Conservation (phyloP, 2,329 filamentous ascomycete species). For the Apiospora malaysiana region DNA sequence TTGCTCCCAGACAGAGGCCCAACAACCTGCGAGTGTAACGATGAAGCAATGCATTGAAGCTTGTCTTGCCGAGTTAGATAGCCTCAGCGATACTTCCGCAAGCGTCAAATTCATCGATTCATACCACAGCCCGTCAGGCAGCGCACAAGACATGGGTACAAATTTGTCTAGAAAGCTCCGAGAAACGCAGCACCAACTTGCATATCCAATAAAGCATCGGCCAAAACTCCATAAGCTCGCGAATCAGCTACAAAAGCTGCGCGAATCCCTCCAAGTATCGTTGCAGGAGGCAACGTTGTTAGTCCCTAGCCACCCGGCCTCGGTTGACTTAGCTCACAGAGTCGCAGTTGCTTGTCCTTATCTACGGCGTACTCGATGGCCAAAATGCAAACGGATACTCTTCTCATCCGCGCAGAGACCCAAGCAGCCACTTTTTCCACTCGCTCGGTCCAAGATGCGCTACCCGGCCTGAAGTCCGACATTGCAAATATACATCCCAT, state of each 20-base stretch:
- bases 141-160: too few species aligned
- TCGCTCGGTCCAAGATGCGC: too few species aligned
- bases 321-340: too few species aligned
- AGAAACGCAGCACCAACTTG: background rate
- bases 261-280: background rate
- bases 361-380: too few species aligned
- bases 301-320: background rate
- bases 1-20: background rate
- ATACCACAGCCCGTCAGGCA: too few species aligned
- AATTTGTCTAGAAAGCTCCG: background rate
- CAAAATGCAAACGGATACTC: too few species aligned
- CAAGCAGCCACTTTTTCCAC: too few species aligned
- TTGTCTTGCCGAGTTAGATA: background rate
- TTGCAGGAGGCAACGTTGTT: background rate
- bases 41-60: background rate
- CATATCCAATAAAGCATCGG: background rate
- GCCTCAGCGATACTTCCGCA: background rate
- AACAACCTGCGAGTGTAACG: background rate
- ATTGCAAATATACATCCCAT: too few species aligned
- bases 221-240: background rate
- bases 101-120: background rate
- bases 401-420: too few species aligned
- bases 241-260: background rate
- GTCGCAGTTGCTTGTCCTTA: too few species aligned
- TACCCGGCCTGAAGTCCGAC: too few species aligned